phyloP scores from a whole-genome alignment of 73 alveolate genomes.

The Loxodes magnus region DNA sequence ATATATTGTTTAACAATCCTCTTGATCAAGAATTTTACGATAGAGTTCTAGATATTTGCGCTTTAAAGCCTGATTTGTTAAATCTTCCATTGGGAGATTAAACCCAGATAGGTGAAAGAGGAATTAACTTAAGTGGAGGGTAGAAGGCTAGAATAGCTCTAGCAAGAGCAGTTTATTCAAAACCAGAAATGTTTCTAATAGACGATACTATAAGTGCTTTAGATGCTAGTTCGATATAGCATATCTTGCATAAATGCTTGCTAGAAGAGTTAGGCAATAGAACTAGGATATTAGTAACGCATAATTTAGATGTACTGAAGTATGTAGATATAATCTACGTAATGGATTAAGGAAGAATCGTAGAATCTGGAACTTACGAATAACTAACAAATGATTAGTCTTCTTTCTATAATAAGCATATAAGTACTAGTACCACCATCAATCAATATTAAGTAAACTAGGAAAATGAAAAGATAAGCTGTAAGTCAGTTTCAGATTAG shows the following conservation, averaged over 20 bases:
- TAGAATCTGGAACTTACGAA: conserved; percentile 44
- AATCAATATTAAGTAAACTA: conserved; percentile 6
- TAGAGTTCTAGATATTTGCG: conserved; percentile 24
- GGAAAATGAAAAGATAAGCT: conserved; percentile 14
- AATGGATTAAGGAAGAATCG: conserved; percentile 53
- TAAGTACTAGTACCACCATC: conserved; percentile 7
- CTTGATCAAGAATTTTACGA: conserved; percentile 22
- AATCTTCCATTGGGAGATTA: conserved; percentile 36
- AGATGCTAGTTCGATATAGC: conserved; percentile 62
- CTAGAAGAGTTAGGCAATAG: conserved; percentile 36
- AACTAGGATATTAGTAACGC: conserved; percentile 73
- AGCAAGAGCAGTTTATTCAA: conserved; percentile 44
- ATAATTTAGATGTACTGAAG: conserved; percentile 59
- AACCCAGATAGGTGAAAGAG: conserved; percentile 58
- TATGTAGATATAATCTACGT: conserved; percentile 54
- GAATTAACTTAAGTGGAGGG: conserved; percentile 53
- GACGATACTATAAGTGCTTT: conserved; percentile 84
- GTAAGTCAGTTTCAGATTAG: conserved; percentile 19
- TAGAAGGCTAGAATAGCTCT: conserved; percentile 43
- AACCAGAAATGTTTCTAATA: conserved; percentile 43
- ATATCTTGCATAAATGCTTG: conserved; percentile 52
- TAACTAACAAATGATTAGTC: conserved; percentile 29
- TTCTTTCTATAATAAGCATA: conserved; percentile 15
- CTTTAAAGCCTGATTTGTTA: conserved; percentile 23
- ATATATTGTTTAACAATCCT: conserved; percentile 22